phyloP scores from a whole-genome alignment of 768 basidiomycete species.

The Russula olivacea region DNA sequence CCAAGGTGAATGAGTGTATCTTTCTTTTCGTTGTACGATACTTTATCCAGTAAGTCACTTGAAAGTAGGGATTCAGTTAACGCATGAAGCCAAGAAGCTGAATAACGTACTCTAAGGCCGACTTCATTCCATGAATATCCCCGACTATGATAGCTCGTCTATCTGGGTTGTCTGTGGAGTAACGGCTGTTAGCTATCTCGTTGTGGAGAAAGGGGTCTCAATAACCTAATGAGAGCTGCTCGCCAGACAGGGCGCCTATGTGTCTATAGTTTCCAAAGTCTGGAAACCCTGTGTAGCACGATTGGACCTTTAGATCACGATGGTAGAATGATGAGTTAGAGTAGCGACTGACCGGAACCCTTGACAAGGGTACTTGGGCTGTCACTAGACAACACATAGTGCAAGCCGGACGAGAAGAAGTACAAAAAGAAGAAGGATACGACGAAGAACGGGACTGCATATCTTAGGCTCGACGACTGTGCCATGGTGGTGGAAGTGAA shows the following conservation, averaged over 20 bases:
- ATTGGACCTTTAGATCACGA: background rate
- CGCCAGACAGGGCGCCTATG: constrained; percentile 38
- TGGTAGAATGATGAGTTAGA: background rate
- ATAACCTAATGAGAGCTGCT: constrained; percentile 53
- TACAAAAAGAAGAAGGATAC: constrained; percentile 41
- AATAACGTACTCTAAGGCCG: constrained; percentile 54
- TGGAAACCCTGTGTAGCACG: constrained; percentile 36
- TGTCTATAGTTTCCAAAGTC: constrained; percentile 51
- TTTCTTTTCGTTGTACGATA: constrained; percentile 51
- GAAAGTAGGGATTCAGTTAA: constrained; percentile 2
- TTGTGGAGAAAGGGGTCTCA: background rate
- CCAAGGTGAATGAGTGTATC: constrained; percentile 81
- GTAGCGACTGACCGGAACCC: background rate
- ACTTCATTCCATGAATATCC: constrained; percentile 81
- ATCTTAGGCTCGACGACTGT: constrained; percentile 23
- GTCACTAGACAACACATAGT: constrained; percentile 25
- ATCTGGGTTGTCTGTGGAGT: constrained; percentile 40
- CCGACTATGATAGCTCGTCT: constrained; percentile 72
- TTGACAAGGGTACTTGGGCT: constrained; percentile 17
- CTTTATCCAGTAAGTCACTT: constrained; percentile 56
- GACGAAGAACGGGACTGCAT: constrained; percentile 33
- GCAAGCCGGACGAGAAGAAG: constrained; percentile 36
- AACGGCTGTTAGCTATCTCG: background rate
- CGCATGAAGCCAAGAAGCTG: background rate
- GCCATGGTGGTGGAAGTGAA: constrained; percentile 10